Percentiles rank a stretch among this genome's conserved stretches.
Evolutionary conservation across 495 filamentous ascomycete genomes (phyloP).

Genomic region (Rusavskia elegans): DNA sequence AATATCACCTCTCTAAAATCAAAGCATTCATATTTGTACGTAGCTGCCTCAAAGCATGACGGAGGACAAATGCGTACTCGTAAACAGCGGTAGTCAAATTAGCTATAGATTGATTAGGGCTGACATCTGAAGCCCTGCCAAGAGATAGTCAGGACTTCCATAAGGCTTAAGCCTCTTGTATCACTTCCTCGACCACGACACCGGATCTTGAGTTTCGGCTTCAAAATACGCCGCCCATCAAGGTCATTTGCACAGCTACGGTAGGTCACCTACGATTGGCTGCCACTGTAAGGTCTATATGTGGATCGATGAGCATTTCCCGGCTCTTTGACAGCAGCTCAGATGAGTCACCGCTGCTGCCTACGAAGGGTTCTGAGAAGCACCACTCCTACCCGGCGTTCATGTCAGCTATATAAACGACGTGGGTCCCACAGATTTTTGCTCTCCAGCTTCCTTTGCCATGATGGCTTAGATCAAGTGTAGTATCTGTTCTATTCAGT

Average conservation of each 20-base stretch:
- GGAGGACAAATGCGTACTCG: no score
- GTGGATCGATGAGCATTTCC: no score
- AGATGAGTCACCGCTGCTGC: not conserved
- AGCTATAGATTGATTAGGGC: not conserved
- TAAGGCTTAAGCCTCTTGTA: no score
- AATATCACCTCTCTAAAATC: no score
- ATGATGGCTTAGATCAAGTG: constrained; percentile 84
- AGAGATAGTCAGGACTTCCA: not conserved
- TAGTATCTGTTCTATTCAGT: constrained; percentile 99
- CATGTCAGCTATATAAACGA: not conserved
- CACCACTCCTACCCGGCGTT: not conserved
- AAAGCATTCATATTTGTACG: not conserved
- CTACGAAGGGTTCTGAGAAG: not conserved
- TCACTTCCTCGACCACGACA: no score
- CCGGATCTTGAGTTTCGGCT: no score
- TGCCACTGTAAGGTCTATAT: no score
- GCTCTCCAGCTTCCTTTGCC: not conserved
- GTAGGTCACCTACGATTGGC: no score
- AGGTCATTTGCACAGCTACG: no score
- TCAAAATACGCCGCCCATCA: no score
- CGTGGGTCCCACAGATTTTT: not conserved
- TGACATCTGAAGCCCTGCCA: not conserved
- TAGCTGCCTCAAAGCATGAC: not conserved
- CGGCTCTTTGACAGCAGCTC: not conserved
- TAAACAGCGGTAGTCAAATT: not conserved